These are phyloP conservation scores for Mycena citricolor DNA, from an alignment of 1,284 basidiomycete species.

Conservation along the genomic window DNA sequence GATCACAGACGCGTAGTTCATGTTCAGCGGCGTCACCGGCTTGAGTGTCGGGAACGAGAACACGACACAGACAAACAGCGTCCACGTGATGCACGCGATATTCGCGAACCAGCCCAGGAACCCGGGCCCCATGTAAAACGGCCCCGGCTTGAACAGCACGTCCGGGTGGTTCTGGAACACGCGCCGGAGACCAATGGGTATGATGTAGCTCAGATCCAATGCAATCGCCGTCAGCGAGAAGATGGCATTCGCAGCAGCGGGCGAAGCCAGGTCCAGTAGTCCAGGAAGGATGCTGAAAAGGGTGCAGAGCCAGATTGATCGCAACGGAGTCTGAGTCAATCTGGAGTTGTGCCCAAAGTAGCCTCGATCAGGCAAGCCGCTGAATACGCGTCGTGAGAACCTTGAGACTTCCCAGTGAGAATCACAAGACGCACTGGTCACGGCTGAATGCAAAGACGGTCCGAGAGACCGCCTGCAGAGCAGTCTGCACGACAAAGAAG, in stretches of 20 bases:
- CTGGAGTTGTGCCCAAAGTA: conserved; percentile 73
- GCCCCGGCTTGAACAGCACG: conserved; percentile 84
- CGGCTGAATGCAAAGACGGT: conserved; percentile 91
- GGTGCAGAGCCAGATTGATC: conserved; percentile 80
- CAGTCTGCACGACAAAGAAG: conserved; percentile 81
- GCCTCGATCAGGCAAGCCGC: conserved; percentile 78
- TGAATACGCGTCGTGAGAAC: neutral
- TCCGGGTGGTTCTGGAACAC: conserved; percentile 81
- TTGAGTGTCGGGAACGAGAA: conserved; percentile 70
- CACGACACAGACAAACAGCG: conserved; percentile 65
- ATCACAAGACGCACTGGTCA: conserved; percentile 54
- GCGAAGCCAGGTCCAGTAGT: conserved; percentile 75
- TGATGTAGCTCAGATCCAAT: conserved; percentile 70
- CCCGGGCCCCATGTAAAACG: conserved; percentile 83
- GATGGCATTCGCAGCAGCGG: conserved; percentile 80
- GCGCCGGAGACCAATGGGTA: conserved; percentile 72
- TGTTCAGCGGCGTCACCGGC: conserved; percentile 70
- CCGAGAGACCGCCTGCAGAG: conserved; percentile 84
- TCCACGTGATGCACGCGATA: conserved; percentile 67
- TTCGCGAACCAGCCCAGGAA: conserved; percentile 66
- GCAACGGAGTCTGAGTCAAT: conserved; percentile 74
- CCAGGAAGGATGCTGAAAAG: conserved; percentile 69
- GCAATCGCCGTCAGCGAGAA: conserved; percentile 80
- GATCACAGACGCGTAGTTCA: conserved; percentile 75
- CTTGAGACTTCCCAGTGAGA: neutral